These are phyloP conservation scores for Phaeosphaeriaceae sp. DNA, from an alignment of 2,329 filamentous ascomycete species.

Conservation along the genomic window DNA sequence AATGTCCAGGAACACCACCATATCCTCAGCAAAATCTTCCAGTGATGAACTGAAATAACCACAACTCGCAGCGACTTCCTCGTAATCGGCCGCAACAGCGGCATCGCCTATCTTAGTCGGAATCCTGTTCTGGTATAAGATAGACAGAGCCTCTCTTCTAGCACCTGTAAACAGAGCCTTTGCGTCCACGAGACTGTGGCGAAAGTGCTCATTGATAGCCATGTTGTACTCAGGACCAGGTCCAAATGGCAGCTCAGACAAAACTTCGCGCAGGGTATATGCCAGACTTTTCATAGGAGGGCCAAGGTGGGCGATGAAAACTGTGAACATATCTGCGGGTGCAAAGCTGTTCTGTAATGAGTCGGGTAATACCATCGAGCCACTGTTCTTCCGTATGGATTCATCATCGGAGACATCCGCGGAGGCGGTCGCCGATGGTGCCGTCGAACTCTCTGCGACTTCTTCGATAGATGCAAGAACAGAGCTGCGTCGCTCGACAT, in stretches of 20 bases:
- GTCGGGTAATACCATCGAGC: constrained; percentile 29
- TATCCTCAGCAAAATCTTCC: constrained; percentile 88
- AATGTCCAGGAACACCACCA: constrained; percentile 80
- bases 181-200: constrained; percentile 80
- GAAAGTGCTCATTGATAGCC: constrained; percentile 78
- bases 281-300: constrained; percentile 97
- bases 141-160: constrained; percentile 75
- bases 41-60: constrained; percentile 95
- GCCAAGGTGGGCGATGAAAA: constrained; percentile 87
- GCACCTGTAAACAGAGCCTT: constrained; percentile 79
- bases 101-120: constrained; percentile 72
- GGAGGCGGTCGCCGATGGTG: constrained; percentile 29
- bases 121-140: constrained; percentile 82
- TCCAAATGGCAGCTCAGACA: constrained; percentile 86
- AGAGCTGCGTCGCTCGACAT: constrained; percentile 40
- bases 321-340: constrained; percentile 85
- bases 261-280: constrained; percentile 85
- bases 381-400: constrained; percentile 14
- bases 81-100: constrained; percentile 87
- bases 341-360: constrained; percentile 49
- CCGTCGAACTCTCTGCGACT: constrained; percentile 45
- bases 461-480: constrained; percentile 54
- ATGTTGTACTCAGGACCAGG: constrained; percentile 72
- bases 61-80: constrained; percentile 97
- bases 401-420: constrained; percentile 43